Evolutionary conservation across 192 early-diverging fungal species (phyloP), one percentile per base, ranked within the genome.

Genomic region (Linnemannia elongata): DNA sequence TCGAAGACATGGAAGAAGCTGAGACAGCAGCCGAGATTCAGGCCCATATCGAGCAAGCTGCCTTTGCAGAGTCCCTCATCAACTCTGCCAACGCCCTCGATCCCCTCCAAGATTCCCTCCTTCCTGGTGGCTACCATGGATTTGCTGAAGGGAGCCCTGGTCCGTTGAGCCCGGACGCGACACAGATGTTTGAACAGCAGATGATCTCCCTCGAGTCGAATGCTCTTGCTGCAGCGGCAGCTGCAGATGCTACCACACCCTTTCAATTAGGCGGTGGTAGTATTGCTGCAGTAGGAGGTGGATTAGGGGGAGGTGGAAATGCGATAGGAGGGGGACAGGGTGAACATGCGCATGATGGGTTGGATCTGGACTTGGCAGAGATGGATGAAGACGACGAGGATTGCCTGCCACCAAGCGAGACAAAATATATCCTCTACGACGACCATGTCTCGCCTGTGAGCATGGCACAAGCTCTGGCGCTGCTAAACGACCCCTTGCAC

Each of bases 361-460:
- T 57, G 49, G 80, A 82, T n/a, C 60, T 24, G 63, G 52, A 66
- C 33, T 57, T 52, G 80, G 55, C 27, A 60, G 60, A 74, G 12
- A 52, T 52, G 49, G 75, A 82, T 15, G 75, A 81, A 24, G 80
- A 78, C n/a, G 85, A 81, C 52, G 85, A 87, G 39, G 85, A 87
- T 18, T 87, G 76, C 36, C 35, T 75, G 2, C 85, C 79, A 2
- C 85, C 85, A 24, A 87, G 85, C 42, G 85, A 87, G 66, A 81
- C 80, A 9, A 87, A 87, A 45, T 87, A 87, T 44, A 57, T 87
- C 18, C 76, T 87, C 42, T 87, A 87, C 35, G 85, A 87, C 44
- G 85, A 87, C 76, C 75, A 75, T 24, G 76, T 87, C 71, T 74
- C 79, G 68, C 85, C 85, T 9, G 38, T 87, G 3, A 78, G 49